phyloP scores from a whole-genome alignment of 495 filamentous ascomycete species.

The Penicillium crystallinum region DNA sequence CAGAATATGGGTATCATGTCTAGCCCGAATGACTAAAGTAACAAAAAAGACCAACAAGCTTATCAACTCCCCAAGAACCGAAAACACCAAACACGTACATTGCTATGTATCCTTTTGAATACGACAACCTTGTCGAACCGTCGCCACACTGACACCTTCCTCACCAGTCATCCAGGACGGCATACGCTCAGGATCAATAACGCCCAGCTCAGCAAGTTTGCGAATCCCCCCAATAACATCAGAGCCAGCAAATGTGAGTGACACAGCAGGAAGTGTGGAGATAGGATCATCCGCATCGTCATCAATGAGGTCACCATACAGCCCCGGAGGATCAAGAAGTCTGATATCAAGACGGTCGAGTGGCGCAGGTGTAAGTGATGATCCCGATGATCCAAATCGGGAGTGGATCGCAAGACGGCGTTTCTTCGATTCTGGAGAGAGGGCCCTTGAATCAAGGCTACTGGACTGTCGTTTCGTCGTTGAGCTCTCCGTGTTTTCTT shows the following conservation, averaged over 20 bases:
- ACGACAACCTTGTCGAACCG: constrained; percentile 57
- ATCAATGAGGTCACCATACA: constrained; percentile 6
- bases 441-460: constrained; percentile 42
- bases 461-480: constrained; percentile 2
- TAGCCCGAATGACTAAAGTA: not conserved
- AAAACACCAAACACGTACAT: not conserved
- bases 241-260: constrained; percentile 62
- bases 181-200: constrained; percentile 70
- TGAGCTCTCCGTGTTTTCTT: constrained; percentile 19
- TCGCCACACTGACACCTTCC: constrained; percentile 68
- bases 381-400: constrained; percentile 38
- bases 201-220: constrained; percentile 66
- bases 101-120: constrained; percentile 21
- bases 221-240: constrained; percentile 81
- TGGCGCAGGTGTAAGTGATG: constrained; percentile 18
- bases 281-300: constrained; percentile 8
- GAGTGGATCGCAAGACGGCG: constrained; percentile 54
- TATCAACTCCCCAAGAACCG: not conserved
- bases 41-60: not conserved
- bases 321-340: constrained; percentile 25
- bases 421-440: constrained; percentile 55
- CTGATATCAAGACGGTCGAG: constrained; percentile 32
- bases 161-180: constrained; percentile 91
- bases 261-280: constrained; percentile 33
- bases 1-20: constrained; percentile 11